phyloP scores from a whole-genome alignment of 75 land plant species.

The Picea glauca region DNA sequence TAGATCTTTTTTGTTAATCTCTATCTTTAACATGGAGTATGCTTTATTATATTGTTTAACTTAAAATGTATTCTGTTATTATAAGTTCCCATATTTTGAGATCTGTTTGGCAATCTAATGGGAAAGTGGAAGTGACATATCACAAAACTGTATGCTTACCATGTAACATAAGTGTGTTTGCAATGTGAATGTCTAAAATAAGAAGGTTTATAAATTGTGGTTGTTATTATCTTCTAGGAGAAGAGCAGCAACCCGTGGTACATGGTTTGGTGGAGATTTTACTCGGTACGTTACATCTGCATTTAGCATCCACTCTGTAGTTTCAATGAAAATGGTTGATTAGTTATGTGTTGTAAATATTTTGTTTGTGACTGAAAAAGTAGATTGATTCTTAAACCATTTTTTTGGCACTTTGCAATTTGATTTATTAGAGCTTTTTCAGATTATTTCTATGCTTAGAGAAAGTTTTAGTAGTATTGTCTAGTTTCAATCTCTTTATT shows the following conservation, averaged over 20 bases:
- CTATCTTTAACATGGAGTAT: not conserved
- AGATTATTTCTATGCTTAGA: no score
- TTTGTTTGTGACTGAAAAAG: not conserved
- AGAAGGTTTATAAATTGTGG: not conserved
- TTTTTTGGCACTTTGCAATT: not conserved
- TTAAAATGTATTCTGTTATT: not conserved
- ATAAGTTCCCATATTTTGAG: no score
- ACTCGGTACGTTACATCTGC: not conserved
- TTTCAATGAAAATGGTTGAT: not conserved
- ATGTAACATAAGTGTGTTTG: not conserved
- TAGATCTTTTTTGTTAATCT: no score
- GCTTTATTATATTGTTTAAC: not conserved
- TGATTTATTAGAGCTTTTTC: no score
- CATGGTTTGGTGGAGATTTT: slow-evolving; percentile 16
- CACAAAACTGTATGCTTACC: no score
- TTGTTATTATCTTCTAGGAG: not conserved
- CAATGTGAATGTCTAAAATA: not conserved
- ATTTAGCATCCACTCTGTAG: not conserved
- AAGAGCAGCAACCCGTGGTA: slow-evolving; percentile 6
- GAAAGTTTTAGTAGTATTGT: no score
- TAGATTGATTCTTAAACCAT: not conserved
- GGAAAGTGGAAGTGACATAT: not conserved
- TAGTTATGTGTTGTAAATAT: not conserved
- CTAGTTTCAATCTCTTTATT: no score
- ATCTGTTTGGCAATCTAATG: not conserved